phyloP scores from a whole-genome alignment of 1,284 basidiomycete genomes.

The Cerrena zonata region DNA sequence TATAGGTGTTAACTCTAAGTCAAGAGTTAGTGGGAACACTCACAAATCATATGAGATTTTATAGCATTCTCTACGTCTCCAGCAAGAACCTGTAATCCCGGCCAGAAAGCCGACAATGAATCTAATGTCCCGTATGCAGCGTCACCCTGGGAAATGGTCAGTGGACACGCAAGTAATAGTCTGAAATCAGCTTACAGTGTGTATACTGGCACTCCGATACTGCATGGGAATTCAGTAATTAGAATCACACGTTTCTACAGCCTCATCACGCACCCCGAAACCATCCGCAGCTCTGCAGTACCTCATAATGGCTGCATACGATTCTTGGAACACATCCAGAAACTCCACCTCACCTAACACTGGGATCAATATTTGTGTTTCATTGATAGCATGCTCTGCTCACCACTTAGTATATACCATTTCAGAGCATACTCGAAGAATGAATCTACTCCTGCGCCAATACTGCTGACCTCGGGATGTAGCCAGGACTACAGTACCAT shows the following conservation, averaged over 20 bases:
- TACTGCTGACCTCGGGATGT: conserved; percentile 68
- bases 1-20: neutral
- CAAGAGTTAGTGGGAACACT: conserved; percentile 17
- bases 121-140: conserved; percentile 69
- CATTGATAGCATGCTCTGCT: conserved; percentile 21
- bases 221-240: conserved; percentile 29
- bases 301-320: conserved; percentile 84
- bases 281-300: conserved; percentile 78
- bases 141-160: conserved; percentile 44
- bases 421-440: conserved; percentile 90
- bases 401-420: conserved; percentile 85
- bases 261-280: conserved; percentile 71
- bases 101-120: conserved; percentile 84
- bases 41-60: conserved; percentile 77
- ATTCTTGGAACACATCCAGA: conserved; percentile 87
- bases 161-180: neutral
- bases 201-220: conserved; percentile 78
- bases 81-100: conserved; percentile 80
- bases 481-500: conserved; percentile 51
- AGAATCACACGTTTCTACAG: too few species aligned
- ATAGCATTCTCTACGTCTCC: conserved; percentile 88
- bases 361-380: neutral
- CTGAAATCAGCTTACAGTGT: conserved; percentile 33
- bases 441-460: conserved; percentile 89
- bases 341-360: conserved; percentile 76